Evolutionary conservation across 768 basidiomycete genomes (phyloP).

Genomic region (Pisolithus sp.): DNA sequence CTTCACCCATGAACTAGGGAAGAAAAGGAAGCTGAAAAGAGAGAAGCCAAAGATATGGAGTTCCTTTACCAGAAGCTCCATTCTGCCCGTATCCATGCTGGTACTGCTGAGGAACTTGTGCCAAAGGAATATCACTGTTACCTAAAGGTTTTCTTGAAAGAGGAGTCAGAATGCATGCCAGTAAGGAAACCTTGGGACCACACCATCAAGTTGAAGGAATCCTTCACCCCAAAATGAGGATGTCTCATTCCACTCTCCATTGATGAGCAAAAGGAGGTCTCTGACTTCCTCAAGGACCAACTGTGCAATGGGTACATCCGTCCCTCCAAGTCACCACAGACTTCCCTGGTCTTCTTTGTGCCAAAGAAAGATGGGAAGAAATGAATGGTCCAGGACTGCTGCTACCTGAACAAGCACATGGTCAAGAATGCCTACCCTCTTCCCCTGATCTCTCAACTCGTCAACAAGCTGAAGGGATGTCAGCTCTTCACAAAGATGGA

Average conservation of each 20-base stretch:
- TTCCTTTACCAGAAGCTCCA: constrained; percentile 2
- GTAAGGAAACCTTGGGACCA: constrained; percentile 2
- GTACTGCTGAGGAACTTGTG: background rate
- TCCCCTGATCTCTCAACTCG: constrained; percentile 28
- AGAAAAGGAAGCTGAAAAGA: background rate
- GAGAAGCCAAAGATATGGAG: background rate
- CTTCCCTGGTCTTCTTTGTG: constrained; percentile 1
- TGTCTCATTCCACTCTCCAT: too few species aligned
- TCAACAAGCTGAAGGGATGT: constrained; percentile 11
- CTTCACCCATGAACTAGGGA: background rate
- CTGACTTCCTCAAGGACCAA: constrained; percentile 7
- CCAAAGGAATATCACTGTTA: background rate
- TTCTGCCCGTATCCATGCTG: background rate
- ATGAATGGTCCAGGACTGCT: constrained; percentile 25
- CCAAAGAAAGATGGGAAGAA: constrained; percentile 26
- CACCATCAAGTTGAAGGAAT: background rate
- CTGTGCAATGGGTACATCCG: constrained; percentile 2
- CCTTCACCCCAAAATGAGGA: too few species aligned
- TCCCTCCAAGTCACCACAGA: constrained; percentile 10
- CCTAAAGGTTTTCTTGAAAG: background rate
- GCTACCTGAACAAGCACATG: constrained; percentile 24
- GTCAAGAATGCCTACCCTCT: constrained; percentile 30
- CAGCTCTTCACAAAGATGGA: background rate
- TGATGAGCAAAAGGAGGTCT: background rate
- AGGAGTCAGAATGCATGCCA: background rate